Evolutionary conservation across 2,329 filamentous ascomycete species (phyloP).

Genomic region (Graphilbum ipis-grandicollis): DNA sequence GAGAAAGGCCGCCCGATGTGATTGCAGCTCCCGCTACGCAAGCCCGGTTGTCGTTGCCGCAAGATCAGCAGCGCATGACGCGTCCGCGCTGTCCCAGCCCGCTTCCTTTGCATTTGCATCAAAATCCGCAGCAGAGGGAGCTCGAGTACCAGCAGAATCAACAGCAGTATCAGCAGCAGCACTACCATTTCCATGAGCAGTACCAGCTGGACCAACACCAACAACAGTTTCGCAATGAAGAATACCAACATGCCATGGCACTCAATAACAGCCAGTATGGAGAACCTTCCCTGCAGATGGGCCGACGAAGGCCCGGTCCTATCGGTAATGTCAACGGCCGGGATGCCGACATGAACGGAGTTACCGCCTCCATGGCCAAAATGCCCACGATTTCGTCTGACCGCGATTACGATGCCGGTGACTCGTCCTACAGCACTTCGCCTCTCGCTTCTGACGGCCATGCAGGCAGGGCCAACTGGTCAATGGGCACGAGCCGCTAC

Average conservation of each 20-base stretch:
- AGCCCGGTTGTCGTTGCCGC: not conserved
- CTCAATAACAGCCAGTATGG: too few relatives aligned
- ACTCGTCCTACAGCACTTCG: conserved; percentile 8
- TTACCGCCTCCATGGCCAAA: not conserved
- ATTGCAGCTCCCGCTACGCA: not conserved
- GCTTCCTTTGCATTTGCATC: not conserved
- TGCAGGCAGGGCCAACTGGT: not conserved
- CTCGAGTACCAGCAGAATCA: too few relatives aligned
- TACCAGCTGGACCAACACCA: too few relatives aligned
- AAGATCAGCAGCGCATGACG: not conserved
- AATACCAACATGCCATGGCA: too few relatives aligned
- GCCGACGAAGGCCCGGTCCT: too few relatives aligned
- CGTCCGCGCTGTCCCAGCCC: not conserved
- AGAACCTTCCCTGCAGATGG: too few relatives aligned
- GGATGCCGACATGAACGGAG: not conserved
- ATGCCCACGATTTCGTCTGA: not conserved
- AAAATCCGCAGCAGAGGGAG: too few relatives aligned
- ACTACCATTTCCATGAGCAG: too few relatives aligned
- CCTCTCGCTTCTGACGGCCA: conserved; percentile 3
- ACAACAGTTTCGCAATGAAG: too few relatives aligned
- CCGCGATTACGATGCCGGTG: conserved; percentile 6
- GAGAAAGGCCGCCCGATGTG: not conserved
- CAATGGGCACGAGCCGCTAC: not conserved
- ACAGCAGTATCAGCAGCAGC: too few relatives aligned
- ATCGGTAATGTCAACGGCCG: not conserved